Evolutionary conservation across 2,329 filamentous ascomycete species (phyloP).

Genomic region (Phyllosticta capitalensis): DNA sequence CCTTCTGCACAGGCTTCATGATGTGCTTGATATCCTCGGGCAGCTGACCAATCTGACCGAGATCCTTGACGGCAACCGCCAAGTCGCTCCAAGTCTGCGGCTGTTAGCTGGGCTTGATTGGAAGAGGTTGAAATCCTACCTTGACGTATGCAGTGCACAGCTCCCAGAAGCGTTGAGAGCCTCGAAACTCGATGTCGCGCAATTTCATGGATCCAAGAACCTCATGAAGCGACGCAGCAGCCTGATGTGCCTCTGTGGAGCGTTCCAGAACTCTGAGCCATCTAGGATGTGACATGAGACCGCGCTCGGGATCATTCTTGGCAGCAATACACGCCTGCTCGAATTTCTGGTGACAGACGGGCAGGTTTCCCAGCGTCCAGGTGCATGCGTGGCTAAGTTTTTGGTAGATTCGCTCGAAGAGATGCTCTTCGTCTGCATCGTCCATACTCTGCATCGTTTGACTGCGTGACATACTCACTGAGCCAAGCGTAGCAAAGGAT

Average conservation of each 20-base stretch:
- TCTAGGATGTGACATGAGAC: constrained; percentile 25
- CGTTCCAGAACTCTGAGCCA: constrained; percentile 57
- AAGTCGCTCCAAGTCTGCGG: constrained; percentile 56
- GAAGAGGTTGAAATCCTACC: constrained; percentile 24
- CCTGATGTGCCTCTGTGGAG: constrained; percentile 60
- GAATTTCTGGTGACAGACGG: constrained; percentile 60
- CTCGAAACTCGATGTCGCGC: constrained; percentile 69
- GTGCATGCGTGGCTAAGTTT: constrained; percentile 66
- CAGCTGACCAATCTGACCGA: constrained; percentile 13
- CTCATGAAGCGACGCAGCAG: constrained; percentile 62
- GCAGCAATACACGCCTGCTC: constrained; percentile 11
- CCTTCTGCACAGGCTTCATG: constrained; percentile 71
- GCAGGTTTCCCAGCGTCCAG: constrained; percentile 61
- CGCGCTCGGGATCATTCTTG: constrained; percentile 23
- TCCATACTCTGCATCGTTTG: constrained; percentile 51
- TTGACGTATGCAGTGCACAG: constrained; percentile 66
- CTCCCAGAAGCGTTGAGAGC: constrained; percentile 53
- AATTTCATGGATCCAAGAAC: constrained; percentile 73
- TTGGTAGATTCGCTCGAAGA: constrained; percentile 75
- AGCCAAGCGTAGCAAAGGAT: constrained; percentile 56
- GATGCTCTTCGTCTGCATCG: constrained; percentile 61
- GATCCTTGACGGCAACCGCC: constrained; percentile 49
- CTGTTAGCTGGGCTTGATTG: not conserved
- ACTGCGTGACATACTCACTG: constrained; percentile 31
- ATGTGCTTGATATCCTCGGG: constrained; percentile 56